Evolutionary conservation across 306 rosid genomes (phyloP).

Genomic region (Arachis stenosperma): DNA sequence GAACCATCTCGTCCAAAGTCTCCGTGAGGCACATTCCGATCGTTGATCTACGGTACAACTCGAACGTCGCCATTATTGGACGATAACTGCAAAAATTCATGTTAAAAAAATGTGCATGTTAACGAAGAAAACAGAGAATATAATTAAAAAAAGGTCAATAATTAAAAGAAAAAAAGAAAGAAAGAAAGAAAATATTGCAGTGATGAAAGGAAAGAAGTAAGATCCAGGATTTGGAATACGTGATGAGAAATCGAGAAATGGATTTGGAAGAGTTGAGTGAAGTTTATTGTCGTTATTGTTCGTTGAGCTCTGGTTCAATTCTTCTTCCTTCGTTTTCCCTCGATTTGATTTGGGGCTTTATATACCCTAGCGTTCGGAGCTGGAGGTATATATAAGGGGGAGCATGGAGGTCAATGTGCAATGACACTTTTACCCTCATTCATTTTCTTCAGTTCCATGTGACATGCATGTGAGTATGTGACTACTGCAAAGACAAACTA

Average conservation of each 20-base stretch:
- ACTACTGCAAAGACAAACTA: too few species aligned
- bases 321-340: slow-evolving; percentile 37
- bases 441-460: background rate
- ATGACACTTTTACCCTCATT: slow-evolving; percentile 42
- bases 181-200: background rate
- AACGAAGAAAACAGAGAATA: background rate
- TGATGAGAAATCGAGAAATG: slow-evolving; percentile 4
- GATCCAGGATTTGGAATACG: slow-evolving; percentile 5
- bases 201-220: background rate
- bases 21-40: slow-evolving; percentile 81
- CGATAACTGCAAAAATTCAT: background rate
- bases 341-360: slow-evolving; percentile 53
- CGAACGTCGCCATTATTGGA: slow-evolving; percentile 67
- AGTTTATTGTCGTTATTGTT: slow-evolving; percentile 4
- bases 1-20: slow-evolving; percentile 86
- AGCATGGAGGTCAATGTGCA: background rate
- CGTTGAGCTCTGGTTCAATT: background rate
- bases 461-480: too few species aligned
- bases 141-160: background rate
- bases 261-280: background rate
- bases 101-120: background rate
- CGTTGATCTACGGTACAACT: slow-evolving; percentile 79
- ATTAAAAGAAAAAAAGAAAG: background rate
- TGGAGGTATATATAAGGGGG: slow-evolving; percentile 59
- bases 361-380: slow-evolving; percentile 73